A percentile compares a stretch with the other conserved stretches of the same genome.
These are phyloP conservation scores for Amaranthus tricolor DNA, from an alignment of 179 eudicot species.

Conservation along the genomic window DNA sequence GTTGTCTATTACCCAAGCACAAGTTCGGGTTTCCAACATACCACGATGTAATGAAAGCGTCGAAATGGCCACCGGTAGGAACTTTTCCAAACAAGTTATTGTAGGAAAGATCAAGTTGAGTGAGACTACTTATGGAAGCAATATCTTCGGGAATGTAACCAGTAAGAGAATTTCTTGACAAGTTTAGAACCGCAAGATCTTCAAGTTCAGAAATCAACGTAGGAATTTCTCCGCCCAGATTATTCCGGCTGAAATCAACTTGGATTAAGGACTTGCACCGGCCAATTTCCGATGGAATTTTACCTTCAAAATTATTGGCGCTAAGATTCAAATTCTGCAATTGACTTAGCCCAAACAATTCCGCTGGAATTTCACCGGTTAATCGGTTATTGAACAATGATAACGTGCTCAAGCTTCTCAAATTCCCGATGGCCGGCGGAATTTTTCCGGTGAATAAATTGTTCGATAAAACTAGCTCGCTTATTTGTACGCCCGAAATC, in stretches of 20 bases:
- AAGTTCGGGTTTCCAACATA: conserved; percentile 73
- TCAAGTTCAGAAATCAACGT: conserved; percentile 30
- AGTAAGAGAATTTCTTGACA: conserved; percentile 52
- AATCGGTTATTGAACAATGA: conserved; percentile 47
- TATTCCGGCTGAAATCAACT: conserved; percentile 65
- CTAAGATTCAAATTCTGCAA: conserved; percentile 43
- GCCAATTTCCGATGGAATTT: conserved; percentile 47
- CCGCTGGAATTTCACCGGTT: conserved; percentile 57
- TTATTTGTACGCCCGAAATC: conserved; percentile 37
- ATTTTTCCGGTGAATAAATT: conserved; percentile 54
- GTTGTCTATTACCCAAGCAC: conserved; percentile 35
- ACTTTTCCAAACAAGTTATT: conserved; percentile 61
- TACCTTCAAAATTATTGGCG: conserved; percentile 50
- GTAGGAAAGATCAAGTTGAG: conserved; percentile 61
- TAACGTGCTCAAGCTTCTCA: conserved; percentile 33
- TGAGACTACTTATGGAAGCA: conserved; percentile 43
- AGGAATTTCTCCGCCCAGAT: conserved; percentile 57
- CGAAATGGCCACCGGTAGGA: conserved; percentile 54
- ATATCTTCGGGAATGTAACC: conserved; percentile 63
- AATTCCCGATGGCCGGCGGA: conserved; percentile 46
- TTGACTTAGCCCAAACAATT: conserved; percentile 36
- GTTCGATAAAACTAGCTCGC: conserved; percentile 44
- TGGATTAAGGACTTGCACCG: conserved; percentile 38
- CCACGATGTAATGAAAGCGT: conserved; percentile 38
- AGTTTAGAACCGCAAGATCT: conserved; percentile 43